phyloP scores from a whole-genome alignment of 768 basidiomycete species.

The Agrocybe pediades region DNA sequence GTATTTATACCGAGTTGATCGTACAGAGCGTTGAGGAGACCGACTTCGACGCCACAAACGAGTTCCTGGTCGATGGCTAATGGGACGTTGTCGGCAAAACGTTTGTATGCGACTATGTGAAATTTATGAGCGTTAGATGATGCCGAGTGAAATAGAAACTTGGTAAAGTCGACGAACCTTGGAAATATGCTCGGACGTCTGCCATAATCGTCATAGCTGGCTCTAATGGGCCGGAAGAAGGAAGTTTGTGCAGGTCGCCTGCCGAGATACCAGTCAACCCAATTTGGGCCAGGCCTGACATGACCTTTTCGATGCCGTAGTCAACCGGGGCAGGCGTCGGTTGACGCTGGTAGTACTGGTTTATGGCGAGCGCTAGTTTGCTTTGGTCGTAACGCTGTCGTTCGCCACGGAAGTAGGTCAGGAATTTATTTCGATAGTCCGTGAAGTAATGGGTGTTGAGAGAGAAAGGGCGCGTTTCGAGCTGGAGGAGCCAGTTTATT shows the following conservation, averaged over 20 bases:
- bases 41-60: slow-evolving; percentile 50
- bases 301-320: neutral
- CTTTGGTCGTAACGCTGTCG: slow-evolving; percentile 33
- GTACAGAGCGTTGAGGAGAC: slow-evolving; percentile 46
- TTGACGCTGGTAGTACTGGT: neutral
- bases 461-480: slow-evolving; percentile 53
- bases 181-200: neutral
- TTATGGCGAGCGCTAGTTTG: slow-evolving; percentile 25
- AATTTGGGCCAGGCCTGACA: neutral
- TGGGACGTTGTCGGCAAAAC: slow-evolving; percentile 59
- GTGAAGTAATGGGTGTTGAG: slow-evolving; percentile 53
- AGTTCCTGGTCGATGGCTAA: slow-evolving; percentile 58
- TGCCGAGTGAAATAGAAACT: no score
- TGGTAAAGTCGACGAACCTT: slow-evolving; percentile 39
- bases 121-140: neutral
- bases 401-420: slow-evolving; percentile 46
- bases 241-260: neutral
- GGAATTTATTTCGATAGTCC: slow-evolving; percentile 43
- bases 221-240: neutral
- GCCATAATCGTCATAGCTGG: neutral
- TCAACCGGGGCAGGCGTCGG: no score
- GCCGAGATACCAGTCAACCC: neutral
- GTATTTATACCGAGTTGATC: slow-evolving; percentile 54
- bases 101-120: slow-evolving; percentile 56
- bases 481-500: slow-evolving; percentile 48